Evolutionary conservation across 495 filamentous ascomycete species (phyloP).

Genomic region (Xylaria telfairii): DNA sequence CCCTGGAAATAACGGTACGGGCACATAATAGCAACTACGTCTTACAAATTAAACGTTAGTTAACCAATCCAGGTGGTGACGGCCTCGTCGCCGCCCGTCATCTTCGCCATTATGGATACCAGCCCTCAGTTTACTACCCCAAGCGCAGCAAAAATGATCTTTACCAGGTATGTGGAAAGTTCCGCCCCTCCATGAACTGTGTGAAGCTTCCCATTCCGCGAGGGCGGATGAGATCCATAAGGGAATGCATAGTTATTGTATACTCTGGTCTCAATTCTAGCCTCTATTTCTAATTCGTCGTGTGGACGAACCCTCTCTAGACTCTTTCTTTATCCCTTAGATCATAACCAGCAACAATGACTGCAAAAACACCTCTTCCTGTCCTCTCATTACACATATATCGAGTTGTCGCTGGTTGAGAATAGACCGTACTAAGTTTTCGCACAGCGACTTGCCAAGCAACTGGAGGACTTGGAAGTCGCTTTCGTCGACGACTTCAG

Average conservation of each 20-base stretch:
- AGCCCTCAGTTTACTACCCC: slow-evolving; percentile 89
- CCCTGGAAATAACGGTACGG: slow-evolving; percentile 89
- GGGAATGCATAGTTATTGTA: background rate
- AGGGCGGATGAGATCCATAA: background rate
- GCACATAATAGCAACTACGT: background rate
- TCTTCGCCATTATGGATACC: slow-evolving; percentile 92
- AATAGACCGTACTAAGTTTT: slow-evolving; percentile 9
- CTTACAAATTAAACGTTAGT: slow-evolving; percentile 17
- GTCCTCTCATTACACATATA: background rate
- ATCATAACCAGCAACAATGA: background rate
- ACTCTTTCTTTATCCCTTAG: background rate
- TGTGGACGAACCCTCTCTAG: slow-evolving; percentile 1
- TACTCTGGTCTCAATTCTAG: background rate
- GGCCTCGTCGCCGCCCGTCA: slow-evolving; percentile 95
- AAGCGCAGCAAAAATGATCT: slow-evolving; percentile 89
- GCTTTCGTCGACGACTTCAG: slow-evolving; percentile 86
- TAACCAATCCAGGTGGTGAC: slow-evolving; percentile 72
- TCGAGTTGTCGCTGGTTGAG: background rate
- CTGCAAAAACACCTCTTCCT: background rate
- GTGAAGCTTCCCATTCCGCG: background rate
- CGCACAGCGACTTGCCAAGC: slow-evolving; percentile 74
- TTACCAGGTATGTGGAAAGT: slow-evolving; percentile 66
- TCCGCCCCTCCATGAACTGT: background rate
- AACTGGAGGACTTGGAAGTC: slow-evolving; percentile 80
- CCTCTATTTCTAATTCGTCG: slow-evolving; percentile 12